A percentile compares a stretch with the other conserved stretches of the same genome.
Conservation (phyloP, 306 rosid species). For the Erythrophleum fordii region DNA sequence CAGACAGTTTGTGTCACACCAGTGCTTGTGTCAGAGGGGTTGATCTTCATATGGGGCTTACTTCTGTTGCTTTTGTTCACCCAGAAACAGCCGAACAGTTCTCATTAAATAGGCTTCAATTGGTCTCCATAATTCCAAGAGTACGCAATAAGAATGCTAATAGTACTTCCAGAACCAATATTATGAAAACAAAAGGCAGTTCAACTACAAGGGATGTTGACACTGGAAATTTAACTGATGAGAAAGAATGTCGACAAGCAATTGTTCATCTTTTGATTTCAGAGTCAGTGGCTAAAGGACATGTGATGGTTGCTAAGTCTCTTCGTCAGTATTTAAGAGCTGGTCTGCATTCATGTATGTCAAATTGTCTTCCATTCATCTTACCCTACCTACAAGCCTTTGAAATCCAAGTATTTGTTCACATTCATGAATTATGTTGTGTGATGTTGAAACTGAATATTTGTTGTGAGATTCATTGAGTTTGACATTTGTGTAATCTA, state of each 20-base stretch:
- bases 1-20: constrained; percentile 57
- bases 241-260: constrained; percentile 56
- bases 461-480: constrained; percentile 25
- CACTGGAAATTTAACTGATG: constrained; percentile 50
- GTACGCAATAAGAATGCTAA: constrained; percentile 52
- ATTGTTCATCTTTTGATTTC: constrained; percentile 69
- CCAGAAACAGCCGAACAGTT: constrained; percentile 82
- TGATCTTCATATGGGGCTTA: constrained; percentile 73
- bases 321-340: constrained; percentile 80
- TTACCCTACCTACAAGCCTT: constrained; percentile 24
- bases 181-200: constrained; percentile 57
- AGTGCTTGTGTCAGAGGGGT: constrained; percentile 51
- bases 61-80: constrained; percentile 82
- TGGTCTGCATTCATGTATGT: constrained; percentile 87
- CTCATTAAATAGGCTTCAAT: constrained; percentile 66
- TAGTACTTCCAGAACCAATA: constrained; percentile 47
- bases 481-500: constrained; percentile 11
- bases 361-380: constrained; percentile 33
- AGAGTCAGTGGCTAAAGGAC: constrained; percentile 87
- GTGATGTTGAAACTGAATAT: constrained; percentile 24
- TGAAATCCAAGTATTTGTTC: constrained; percentile 18
- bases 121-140: constrained; percentile 71
- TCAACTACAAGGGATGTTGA: constrained; percentile 52
- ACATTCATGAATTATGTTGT: constrained; percentile 24
- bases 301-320: constrained; percentile 80